phyloP scores from a whole-genome alignment of 1,139 yeast species.

The Kluyveromyces marxianus region DNA sequence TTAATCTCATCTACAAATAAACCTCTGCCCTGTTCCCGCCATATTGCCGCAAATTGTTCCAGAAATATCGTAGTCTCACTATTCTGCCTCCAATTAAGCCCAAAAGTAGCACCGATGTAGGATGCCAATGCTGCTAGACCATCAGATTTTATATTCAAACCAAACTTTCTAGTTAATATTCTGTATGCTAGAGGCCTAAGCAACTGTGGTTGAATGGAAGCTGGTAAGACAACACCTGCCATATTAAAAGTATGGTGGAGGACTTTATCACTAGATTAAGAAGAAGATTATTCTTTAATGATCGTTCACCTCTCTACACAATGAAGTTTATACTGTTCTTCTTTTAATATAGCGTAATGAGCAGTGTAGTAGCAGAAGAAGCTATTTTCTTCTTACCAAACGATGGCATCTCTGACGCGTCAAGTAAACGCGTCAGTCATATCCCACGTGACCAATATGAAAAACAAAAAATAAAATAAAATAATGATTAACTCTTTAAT shows the following conservation, averaged over 20 bases:
- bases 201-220: conserved; percentile 68
- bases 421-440: too few species aligned
- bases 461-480: too few species aligned
- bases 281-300: too few species aligned
- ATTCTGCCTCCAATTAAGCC: conserved; percentile 74
- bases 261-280: too few species aligned
- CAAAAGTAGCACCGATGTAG: conserved; percentile 66
- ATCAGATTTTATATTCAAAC: conserved; percentile 79
- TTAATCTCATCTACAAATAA: conserved; percentile 74
- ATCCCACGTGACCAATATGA: too few species aligned
- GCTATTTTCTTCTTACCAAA: too few species aligned
- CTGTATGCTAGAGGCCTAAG: conserved; percentile 88
- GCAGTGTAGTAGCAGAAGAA: too few species aligned
- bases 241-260: not conserved
- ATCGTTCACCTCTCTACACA: too few species aligned
- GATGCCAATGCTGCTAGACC: conserved; percentile 71
- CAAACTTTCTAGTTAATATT: conserved; percentile 83
- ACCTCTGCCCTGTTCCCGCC: conserved; percentile 89
- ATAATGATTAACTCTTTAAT: too few species aligned
- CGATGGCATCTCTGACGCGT: too few species aligned
- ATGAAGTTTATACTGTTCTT: too few species aligned
- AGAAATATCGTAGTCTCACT: conserved; percentile 57
- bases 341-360: too few species aligned
- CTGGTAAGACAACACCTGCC: conserved; percentile 47
- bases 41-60: conserved; percentile 69